Conservation (phyloP, 2,329 filamentous ascomycete species). For the Penicillium paneum region DNA sequence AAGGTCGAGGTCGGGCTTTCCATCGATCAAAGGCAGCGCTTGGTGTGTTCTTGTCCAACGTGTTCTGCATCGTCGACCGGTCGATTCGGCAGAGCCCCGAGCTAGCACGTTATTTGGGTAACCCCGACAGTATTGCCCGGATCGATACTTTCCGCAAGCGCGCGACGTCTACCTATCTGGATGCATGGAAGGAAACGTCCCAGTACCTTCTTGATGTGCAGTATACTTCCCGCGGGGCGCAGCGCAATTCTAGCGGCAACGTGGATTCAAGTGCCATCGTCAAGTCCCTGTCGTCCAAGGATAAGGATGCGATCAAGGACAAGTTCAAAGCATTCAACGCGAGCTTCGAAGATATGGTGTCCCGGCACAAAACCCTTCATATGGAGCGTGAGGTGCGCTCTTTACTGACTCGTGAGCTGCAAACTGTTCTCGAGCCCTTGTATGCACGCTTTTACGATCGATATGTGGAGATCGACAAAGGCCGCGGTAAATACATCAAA, state of each 20-base stretch:
- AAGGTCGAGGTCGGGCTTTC: conserved; percentile 67
- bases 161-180: conserved; percentile 74
- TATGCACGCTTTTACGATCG: conserved; percentile 96
- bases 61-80: conserved; percentile 76
- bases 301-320: conserved; percentile 93
- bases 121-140: conserved; percentile 59
- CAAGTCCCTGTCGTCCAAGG: conserved; percentile 79
- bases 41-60: conserved; percentile 90
- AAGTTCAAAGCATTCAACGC: conserved; percentile 92
- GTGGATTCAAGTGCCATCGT: conserved; percentile 79
- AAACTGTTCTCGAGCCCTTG: conserved; percentile 86
- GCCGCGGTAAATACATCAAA: conserved; percentile 96
- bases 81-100: conserved; percentile 75
- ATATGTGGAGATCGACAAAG: conserved; percentile 96
- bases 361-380: conserved; percentile 73
- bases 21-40: conserved; percentile 75
- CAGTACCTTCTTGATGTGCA: conserved; percentile 84
- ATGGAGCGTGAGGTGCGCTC: conserved; percentile 90
- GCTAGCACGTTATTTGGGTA: conserved; percentile 64
- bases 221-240: conserved; percentile 72
- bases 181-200: conserved; percentile 84
- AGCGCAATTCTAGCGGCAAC: conserved; percentile 64
- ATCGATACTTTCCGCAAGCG: conserved; percentile 87
- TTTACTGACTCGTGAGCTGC: conserved; percentile 77
- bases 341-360: conserved; percentile 83